Evolutionary conservation across 1,139 yeast genomes (phyloP).

Genomic region (Arxiozyma bovina): DNA sequence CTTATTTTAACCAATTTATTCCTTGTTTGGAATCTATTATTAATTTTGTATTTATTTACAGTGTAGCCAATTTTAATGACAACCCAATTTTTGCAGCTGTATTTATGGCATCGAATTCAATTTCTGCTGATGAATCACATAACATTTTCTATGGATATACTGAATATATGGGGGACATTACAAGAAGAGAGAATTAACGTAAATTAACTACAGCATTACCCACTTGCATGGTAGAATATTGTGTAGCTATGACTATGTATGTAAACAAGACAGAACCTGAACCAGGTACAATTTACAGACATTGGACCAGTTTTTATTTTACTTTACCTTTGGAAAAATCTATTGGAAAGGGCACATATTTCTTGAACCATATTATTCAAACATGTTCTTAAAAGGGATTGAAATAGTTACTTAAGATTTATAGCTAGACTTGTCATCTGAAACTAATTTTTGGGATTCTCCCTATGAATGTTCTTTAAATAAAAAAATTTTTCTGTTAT

Average conservation of each 20-base stretch:
- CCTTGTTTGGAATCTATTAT: no score
- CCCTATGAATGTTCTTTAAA: no score
- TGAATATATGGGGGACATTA: slow-evolving; percentile 45
- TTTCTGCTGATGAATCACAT: no score
- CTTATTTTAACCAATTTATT: no score
- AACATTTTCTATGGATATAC: slow-evolving; percentile 35
- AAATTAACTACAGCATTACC: slow-evolving; percentile 62
- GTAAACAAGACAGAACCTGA: slow-evolving; percentile 12
- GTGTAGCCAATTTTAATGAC: no score
- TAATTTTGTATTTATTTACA: no score
- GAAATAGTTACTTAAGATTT: slow-evolving; percentile 46
- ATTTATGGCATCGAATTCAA: no score
- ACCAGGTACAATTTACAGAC: slow-evolving; percentile 29
- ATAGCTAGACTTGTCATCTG: slow-evolving; percentile 26
- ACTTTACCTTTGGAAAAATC: slow-evolving; percentile 50
- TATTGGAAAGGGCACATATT: slow-evolving; percentile 38
- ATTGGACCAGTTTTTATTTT: slow-evolving; percentile 53
- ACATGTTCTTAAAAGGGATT: slow-evolving; percentile 34
- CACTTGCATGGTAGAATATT: slow-evolving; percentile 69
- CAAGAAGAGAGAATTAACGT: slow-evolving; percentile 45
- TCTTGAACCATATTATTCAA: slow-evolving; percentile 38
- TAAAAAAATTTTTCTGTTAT: no score
- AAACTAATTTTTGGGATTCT: no score
- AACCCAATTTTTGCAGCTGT: no score
- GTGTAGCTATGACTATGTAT: slow-evolving; percentile 34